Percentiles rank a stretch among this genome's conserved stretches.
Evolutionary conservation across 1,139 yeast species (phyloP).

Genomic region (Pichia sp.): DNA sequence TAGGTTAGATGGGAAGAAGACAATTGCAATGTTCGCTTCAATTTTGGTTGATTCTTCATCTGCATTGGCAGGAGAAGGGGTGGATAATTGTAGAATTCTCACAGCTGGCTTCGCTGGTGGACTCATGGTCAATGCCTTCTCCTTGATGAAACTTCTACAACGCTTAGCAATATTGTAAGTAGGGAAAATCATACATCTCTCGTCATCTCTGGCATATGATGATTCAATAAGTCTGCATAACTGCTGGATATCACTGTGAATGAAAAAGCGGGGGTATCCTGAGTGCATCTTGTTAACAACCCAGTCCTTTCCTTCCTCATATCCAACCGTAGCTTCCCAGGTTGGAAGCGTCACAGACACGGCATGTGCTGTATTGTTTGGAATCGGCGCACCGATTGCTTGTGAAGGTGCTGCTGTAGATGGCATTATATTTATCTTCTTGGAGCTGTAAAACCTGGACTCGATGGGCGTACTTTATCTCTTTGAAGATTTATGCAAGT

Average conservation of each 20-base stretch:
- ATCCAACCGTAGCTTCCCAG: constrained; percentile 88
- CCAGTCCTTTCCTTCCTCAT: constrained; percentile 86
- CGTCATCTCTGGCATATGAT: constrained; percentile 74
- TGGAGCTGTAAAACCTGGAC: too few species aligned
- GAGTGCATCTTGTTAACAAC: constrained; percentile 73
- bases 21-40: constrained; percentile 67
- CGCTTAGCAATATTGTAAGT: constrained; percentile 73
- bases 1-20: constrained; percentile 58
- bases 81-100: constrained; percentile 72
- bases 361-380: constrained; percentile 84
- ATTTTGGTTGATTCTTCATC: constrained; percentile 52
- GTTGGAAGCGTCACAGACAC: constrained; percentile 92
- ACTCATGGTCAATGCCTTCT: constrained; percentile 25
- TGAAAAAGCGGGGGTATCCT: constrained; percentile 86
- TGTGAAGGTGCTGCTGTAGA: constrained; percentile 21
- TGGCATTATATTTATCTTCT: constrained; percentile 4
- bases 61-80: constrained; percentile 58
- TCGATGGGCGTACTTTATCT: too few species aligned
- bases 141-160: constrained; percentile 69
- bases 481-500: too few species aligned
- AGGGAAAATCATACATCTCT: constrained; percentile 68
- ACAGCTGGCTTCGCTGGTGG: constrained; percentile 28
- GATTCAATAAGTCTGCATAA: constrained; percentile 42
- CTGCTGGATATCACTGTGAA: constrained; percentile 65
- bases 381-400: constrained; percentile 76